Evolutionary conservation across 1,139 yeast genomes (phyloP), one percentile per base, ranked within the genome.

Genomic region (Saccharomyces hybrid): DNA sequence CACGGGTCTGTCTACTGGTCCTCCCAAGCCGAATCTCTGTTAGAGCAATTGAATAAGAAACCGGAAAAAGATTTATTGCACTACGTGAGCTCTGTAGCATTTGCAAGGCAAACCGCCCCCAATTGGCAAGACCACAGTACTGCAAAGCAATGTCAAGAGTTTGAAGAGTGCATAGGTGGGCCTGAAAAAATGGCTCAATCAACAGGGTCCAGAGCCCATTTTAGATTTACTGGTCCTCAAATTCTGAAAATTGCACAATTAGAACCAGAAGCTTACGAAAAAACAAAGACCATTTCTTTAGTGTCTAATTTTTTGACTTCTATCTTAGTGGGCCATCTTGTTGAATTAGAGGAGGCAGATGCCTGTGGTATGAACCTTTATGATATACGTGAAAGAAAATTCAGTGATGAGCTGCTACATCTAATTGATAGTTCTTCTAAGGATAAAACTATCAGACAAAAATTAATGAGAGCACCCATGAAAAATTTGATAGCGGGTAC

Each of bases 121-220:
- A 90, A 90, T 65, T 90, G 97, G 97, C 97, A 90, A 69, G 97
- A 90, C 67, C 95, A 88, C 65, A 86, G 95, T 27, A 90, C 97
- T 0, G 85, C 81, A 7, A 70, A 75, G 27, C 96, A 90, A 68
- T 77, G 89, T 54, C 66, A 74, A 31, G 77, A 71, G 34, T 84
- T 89, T 62, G 95, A 88, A 65, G 70, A 69, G 0, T 75, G 76
- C 1, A 80, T 79, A 3, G 69, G 68, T 5, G 89, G 91, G 3
- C 77, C 84, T 5, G 83, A 82, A 48, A 66, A 74, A 7, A 72
- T 90, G 65, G 93, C 96, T 2, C 64, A 73, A 27, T 70, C 83
- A 38, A 86, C 96, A 0, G 97, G 97, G 3, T 87, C 96, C 9
- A 80, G 86, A 62, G 96, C 96, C 2, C 97, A 90, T 70, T 88